Base-by-base conservation (phyloP, 257 asterid species). In the Lavandula angustifolia region DNA sequence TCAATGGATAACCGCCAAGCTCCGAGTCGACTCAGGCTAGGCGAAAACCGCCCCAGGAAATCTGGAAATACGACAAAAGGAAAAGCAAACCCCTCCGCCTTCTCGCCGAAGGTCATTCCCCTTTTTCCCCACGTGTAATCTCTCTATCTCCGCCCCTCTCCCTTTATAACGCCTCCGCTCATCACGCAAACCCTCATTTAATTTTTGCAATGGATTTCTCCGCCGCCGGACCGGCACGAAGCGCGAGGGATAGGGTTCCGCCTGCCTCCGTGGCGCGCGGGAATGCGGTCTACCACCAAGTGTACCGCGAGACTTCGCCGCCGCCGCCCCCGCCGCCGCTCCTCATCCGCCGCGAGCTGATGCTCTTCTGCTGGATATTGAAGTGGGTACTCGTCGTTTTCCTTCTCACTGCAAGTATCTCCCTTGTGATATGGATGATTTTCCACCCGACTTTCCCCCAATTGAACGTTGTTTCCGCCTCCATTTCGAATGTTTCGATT, bases 401-500 rank as follows among this genome's bases (percentile, higher is more conserved):
- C 22, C 54, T 82, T 4, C 1, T 33, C 50, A 9, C 58, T 52
- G 37, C 58, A 6, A 22, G 62, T 2, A 2, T 75, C 31, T 2
- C 62, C 5, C n/a, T 75, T 47, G 38, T 70, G 5, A 22, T 70
- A 27, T 69, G 78, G 83, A 3, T 70, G 18, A 0, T 67, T 7
- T 32, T 69, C 40, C 81, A 70, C 67, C 85, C 81, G 0, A 63
- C n/a, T 10, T 17, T 53, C 58, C 83, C 88, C 10, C 50, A n/a
- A 1, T 38, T 82, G 41, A 60, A 33, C 10, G 54, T 82, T 31
- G n/a, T 64, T 32, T 54, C 81, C 47, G 83, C 79, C 54, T 10
- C 59, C 33, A 18, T 79, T 17, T 71, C 81, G 5, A 13, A 69
- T 29, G 32, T 74, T 33, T 4, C 67, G 29, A 0, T 49, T 60